Percentiles rank a stretch among this genome's conserved stretches.
Evolutionary conservation across 2,329 filamentous ascomycete species (phyloP).

Genomic region (Mycogone perniciosa): DNA sequence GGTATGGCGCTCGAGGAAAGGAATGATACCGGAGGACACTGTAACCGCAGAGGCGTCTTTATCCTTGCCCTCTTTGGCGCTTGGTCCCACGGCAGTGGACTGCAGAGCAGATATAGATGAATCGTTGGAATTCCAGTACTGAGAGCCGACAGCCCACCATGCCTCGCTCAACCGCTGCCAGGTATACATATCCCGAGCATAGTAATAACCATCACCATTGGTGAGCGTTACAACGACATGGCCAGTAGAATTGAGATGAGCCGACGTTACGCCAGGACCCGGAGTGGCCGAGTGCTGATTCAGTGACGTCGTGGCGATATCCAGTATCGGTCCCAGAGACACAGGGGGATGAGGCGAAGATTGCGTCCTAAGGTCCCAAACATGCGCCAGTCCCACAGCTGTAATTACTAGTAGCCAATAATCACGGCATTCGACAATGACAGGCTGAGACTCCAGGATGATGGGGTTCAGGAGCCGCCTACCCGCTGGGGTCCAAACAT

Average conservation of each 20-base stretch:
- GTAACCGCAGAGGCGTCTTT: conserved; percentile 44
- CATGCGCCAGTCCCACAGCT: conserved; percentile 79
- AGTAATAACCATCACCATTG: conserved; percentile 91
- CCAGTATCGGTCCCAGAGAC: conserved; percentile 80
- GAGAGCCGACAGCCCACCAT: conserved; percentile 96
- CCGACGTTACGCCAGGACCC: conserved; percentile 81
- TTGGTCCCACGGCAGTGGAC: conserved; percentile 59
- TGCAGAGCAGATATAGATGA: conserved; percentile 78
- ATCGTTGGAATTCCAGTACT: conserved; percentile 98
- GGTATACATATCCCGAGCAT: conserved; percentile 75
- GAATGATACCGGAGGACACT: conserved; percentile 86
- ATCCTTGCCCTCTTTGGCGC: conserved; percentile 39
- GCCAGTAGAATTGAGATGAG: conserved; percentile 82
- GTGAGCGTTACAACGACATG: conserved; percentile 83
- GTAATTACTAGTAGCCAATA: conserved; percentile 89
- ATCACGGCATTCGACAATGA: conserved; percentile 84
- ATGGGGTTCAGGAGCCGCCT: conserved; percentile 78
- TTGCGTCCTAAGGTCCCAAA: conserved; percentile 86
- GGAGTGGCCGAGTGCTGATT: conserved; percentile 68
- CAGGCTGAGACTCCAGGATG: conserved; percentile 84
- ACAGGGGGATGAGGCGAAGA: conserved; percentile 83
- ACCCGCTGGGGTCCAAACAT: conserved; percentile 89
- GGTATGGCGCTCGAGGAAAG: conserved; percentile 87
- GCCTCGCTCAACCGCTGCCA: conserved; percentile 96
- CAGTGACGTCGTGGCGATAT: conserved; percentile 74